These are phyloP conservation scores for Ceratonia siliqua DNA, from an alignment of 306 rosid species.

Conservation along the genomic window DNA sequence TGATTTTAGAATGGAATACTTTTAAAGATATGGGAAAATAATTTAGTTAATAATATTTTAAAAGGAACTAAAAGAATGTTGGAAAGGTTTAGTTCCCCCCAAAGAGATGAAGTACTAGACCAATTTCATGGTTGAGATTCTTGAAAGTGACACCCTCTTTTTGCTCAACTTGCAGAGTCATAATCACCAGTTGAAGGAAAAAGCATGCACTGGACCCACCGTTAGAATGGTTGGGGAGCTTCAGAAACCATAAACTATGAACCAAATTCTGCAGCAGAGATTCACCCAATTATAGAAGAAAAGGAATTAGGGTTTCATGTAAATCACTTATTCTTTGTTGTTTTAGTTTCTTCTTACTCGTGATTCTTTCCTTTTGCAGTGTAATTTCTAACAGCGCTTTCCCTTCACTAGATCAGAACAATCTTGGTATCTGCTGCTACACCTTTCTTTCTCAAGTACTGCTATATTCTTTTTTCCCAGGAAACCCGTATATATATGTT, in stretches of 20 bases:
- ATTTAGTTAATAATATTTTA: too few species aligned
- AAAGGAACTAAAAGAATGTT: constrained; percentile 9
- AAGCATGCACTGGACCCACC: constrained; percentile 16
- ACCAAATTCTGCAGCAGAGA: background rate
- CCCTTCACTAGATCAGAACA: background rate
- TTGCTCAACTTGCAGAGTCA: constrained; percentile 37
- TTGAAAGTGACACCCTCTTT: constrained; percentile 32
- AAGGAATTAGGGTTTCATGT: too few species aligned
- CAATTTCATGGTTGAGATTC: constrained; percentile 29
- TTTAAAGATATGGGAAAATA: too few species aligned
- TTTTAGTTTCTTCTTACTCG: background rate
- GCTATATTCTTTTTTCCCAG: too few species aligned
- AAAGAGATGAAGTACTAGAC: background rate
- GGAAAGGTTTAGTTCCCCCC: constrained; percentile 13
- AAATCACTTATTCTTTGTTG: background rate
- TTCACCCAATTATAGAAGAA: too few species aligned
- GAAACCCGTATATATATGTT: too few species aligned
- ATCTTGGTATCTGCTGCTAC: background rate
- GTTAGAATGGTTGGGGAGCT: constrained; percentile 1
- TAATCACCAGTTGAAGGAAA: constrained; percentile 8
- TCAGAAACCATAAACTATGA: background rate
- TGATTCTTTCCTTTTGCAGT: background rate
- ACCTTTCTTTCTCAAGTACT: too few species aligned
- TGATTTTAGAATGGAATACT: too few species aligned
- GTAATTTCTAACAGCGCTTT: background rate